Base-by-base conservation (phyloP, 345 rosid species). In the Theobroma cacao region DNA sequence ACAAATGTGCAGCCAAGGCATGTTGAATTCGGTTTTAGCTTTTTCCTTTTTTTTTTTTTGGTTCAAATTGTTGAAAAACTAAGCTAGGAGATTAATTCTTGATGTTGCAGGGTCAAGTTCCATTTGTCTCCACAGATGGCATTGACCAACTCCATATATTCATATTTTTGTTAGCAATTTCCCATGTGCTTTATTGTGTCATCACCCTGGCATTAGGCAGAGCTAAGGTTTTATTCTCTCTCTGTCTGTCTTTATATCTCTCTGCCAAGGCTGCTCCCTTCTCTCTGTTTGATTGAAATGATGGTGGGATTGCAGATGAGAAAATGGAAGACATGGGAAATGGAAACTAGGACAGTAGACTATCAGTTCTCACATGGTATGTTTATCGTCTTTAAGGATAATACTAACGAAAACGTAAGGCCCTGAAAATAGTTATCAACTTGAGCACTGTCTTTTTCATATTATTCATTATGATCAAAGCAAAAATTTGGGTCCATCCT, bases 61-160 rank as follows among this genome's bases (percentile, higher is more conserved):
- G 5, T 17, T 53, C 38, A 72, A 58, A 7, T 65, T 22, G n/a
- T 9, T 10, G 26, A 58, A 33, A 24, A 31, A 15, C 18, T 26
- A 30, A 47, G 69, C 9, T 17, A 40, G 53, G 65, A 33, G 43
- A 4, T 18, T 2, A 11, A 70, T 50, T 64, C 24, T 38, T 62
- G 26, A n/a, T n/a, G n/a, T n/a, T n/a, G n/a, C 87, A 92, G 98
- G 97, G 93, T 0, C 85, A 91, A 86, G 97, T 93, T 43, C 82
- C 99, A 24, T 88, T 95, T 77, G 88, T 95, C 6, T 93, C 99
- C 1, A 58, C 88, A 7, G 91, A 90, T n/a, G 99, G 96, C 0
- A 86, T 93, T 76, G 92, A 95, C 62, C 97, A 93, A 85, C 95
- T 95, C 13, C 99, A 95, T 78, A 85, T 90, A 38, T 95, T 95